Percentiles rank a stretch among this genome's conserved stretches.
Conservation (phyloP, 108 stramenopile species). For the Fragilariopsis cylindrus region DNA sequence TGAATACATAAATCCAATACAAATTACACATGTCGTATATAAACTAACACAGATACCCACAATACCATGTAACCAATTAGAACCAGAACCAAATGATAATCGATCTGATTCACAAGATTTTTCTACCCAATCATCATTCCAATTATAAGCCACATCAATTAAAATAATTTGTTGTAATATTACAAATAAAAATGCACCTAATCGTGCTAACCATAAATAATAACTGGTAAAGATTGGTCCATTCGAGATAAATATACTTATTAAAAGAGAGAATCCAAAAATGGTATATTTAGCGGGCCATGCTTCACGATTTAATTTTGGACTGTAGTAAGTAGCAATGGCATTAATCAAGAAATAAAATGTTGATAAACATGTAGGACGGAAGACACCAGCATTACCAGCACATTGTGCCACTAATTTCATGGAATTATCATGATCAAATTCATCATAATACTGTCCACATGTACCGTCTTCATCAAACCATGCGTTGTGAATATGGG, state of each 20-base stretch:
- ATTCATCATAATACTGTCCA: background rate
- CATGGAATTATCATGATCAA: too few relatives aligned
- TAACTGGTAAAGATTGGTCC: slow-evolving; percentile 57
- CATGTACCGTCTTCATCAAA: background rate
- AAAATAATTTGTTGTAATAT: slow-evolving; percentile 82
- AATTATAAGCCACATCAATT: slow-evolving; percentile 86
- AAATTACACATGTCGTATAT: slow-evolving; percentile 55
- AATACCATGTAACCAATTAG: slow-evolving; percentile 70
- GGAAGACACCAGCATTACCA: slow-evolving; percentile 80
- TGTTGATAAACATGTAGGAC: slow-evolving; percentile 68
- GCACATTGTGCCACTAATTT: slow-evolving; percentile 54
- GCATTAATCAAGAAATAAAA: slow-evolving; percentile 69
- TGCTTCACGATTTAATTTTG: slow-evolving; percentile 59
- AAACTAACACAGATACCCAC: slow-evolving; percentile 60
- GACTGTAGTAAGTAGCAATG: slow-evolving; percentile 46
- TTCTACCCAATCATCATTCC: slow-evolving; percentile 86
- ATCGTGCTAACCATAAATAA: slow-evolving; percentile 67
- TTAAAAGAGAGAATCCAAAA: slow-evolving; percentile 57
- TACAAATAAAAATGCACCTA: slow-evolving; percentile 67
- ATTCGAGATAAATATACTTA: slow-evolving; percentile 34
- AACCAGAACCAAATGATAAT: slow-evolving; percentile 66
- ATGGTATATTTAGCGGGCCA: slow-evolving; percentile 85
- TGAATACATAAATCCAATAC: slow-evolving; percentile 77
- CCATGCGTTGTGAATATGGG: slow-evolving; percentile 37
- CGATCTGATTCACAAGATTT: slow-evolving; percentile 72